Evolutionary conservation across 257 asterid genomes (phyloP), one percentile per base, ranked within the genome.

Genomic region (Paulownia fortunei): DNA sequence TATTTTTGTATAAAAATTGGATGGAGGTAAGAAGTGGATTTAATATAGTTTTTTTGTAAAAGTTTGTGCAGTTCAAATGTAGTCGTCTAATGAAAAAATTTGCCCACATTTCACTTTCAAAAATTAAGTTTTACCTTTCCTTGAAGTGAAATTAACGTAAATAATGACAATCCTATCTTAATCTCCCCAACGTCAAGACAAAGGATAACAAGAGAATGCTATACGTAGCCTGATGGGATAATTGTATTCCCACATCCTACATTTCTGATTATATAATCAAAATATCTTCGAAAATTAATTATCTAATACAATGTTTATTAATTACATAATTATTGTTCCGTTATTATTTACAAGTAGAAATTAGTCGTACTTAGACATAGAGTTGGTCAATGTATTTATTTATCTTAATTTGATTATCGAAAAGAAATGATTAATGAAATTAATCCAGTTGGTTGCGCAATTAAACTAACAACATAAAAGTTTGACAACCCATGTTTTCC

Each of bases 21-120:
- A 41, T 9, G 9, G 11, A 41, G 47, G 6, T 41, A 0, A 41
- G 2, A 10, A 60, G 42, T 16, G 9, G 21, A 10, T 26, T 59
- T 59, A 3, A 26, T 59, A 32, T 13, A 13, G 3, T 26, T 23
- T 27, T 23, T 10, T 41, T 24, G 58, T 3, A 46, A 23, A 69
- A 67, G 37, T 42, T 11, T 23, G 73, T 42, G 37, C 4, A 21
- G 41, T 69, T 7, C 24, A 58, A 26, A 58, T 11, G 39, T 12
- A 58, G 3, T 26, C 0, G 15, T 46, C 61, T 5, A 18, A 10
- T 10, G 23, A 41, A 18, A 16, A 2, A 8, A 58, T 68, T 51
- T 18, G 41, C 8, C 12, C 63, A 59, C 8, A 26, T 79, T 69
- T 79, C 78, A 63, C 73, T 79, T 72, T 72, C 73, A 56, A 34